These are phyloP conservation scores for Nakaseomyces uthaithaninus DNA, from an alignment of 1,139 yeast genomes.

Conservation along the genomic window DNA sequence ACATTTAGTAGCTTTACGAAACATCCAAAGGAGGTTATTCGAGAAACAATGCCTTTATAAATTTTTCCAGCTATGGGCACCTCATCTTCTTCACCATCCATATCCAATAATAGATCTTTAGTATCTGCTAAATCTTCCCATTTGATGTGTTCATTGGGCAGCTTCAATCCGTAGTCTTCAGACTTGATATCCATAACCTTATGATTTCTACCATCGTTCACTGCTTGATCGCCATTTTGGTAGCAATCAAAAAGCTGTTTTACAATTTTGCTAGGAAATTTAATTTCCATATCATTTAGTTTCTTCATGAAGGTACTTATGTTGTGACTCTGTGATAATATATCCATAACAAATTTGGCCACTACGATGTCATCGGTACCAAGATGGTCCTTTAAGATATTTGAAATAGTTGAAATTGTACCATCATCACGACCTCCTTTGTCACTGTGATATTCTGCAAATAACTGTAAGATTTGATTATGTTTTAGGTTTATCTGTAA, in stretches of 20 bases:
- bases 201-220: too few species aligned
- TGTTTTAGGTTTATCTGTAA: constrained; percentile 16
- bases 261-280: constrained; percentile 43
- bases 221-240: too few species aligned
- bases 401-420: constrained; percentile 14
- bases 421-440: neutral
- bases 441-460: neutral
- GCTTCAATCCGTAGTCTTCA: constrained; percentile 12
- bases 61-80: constrained; percentile 39
- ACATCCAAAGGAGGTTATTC: constrained; percentile 66
- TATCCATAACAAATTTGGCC: constrained; percentile 48
- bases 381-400: constrained; percentile 12
- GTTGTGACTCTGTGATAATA: constrained; percentile 37
- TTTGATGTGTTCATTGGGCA: constrained; percentile 16
- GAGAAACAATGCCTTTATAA: constrained; percentile 53
- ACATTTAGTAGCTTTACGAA: constrained; percentile 49
- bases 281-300: constrained; percentile 55
- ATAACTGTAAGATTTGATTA: constrained; percentile 9
- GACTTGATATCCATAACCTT: constrained; percentile 11
- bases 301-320: constrained; percentile 37
- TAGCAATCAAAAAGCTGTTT: constrained; percentile 27
- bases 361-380: constrained; percentile 41
- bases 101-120: constrained; percentile 10
- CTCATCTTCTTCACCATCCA: constrained; percentile 19
- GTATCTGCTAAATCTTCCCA: constrained; percentile 20